Evolutionary conservation across 352 stramenopile species (phyloP), one percentile per base, ranked within the genome.

Genomic region (Phytophthora nicotianae): DNA sequence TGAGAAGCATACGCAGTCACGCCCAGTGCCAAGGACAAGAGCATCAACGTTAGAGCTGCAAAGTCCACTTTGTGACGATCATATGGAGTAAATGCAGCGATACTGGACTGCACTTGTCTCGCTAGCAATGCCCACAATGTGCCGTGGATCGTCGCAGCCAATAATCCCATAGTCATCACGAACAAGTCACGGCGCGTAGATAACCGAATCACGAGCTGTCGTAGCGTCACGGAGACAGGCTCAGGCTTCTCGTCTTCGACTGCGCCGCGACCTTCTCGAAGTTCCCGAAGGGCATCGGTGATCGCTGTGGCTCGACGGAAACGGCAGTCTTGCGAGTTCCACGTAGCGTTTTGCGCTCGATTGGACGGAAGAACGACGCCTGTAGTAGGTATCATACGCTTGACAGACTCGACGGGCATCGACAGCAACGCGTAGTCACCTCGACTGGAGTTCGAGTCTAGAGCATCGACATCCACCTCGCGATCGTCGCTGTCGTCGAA

Each of bases 351-450:
- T 38, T 17, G 6, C 27, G 37, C 6, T 49, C 59, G n/a, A 24
- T 13, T 62, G 21, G 45, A 50, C n/a, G 51, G 27, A 32, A 41
- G 50, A 6, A 70, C 46, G 5, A 70, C 58, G 24, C 40, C 33
- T 5, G 62, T 57, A 9, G 55, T 70, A 0, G 62, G 56, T 4
- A 70, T 29, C 50, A 67, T 56, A 19, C 50, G 19, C 43, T 59
- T 67, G 0, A 58, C 50, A 2, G 63, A 67, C 38, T 67, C 48
- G 2, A 50, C 24, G 4, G 63, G 63, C 63, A 71, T 67, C 21
- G 63, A 71, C 57, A 71, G 38, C 50, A 71, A 27, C 37, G 57
- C 57, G 49, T 71, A 71, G 50, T 62, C 63, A 3, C 48, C 50
- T n/a, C 63, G 57, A 48, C 63, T 71, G 4, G 63, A 71, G 29